Conservation (phyloP, 768 basidiomycete species). For the Serendipita sp. region DNA sequence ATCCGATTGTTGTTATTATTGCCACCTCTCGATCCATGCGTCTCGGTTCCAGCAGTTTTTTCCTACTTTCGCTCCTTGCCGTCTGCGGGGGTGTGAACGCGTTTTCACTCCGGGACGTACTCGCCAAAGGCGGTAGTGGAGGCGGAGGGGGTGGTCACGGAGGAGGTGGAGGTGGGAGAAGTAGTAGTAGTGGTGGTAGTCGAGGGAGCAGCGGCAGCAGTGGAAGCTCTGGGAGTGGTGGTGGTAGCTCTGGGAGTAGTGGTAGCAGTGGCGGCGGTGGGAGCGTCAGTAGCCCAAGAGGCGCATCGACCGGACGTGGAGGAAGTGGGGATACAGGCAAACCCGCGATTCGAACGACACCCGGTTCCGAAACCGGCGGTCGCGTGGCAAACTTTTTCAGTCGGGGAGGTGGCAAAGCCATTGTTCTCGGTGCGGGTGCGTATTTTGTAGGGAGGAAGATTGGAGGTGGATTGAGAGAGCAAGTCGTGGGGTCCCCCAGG, state of each 20-base stretch:
- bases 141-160: not conserved
- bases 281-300: not conserved
- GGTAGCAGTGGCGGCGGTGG: not conserved
- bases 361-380: not conserved
- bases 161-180: not conserved
- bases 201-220: not conserved
- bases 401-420: no score
- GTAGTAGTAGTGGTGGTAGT: not conserved
- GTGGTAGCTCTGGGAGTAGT: not conserved
- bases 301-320: conserved; percentile 16
- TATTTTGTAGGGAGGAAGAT: no score
- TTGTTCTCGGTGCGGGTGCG: no score
- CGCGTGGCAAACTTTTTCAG: no score
- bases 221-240: not conserved
- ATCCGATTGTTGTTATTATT: no score
- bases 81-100: not conserved
- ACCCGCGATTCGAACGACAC: not conserved
- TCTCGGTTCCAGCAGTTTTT: no score
- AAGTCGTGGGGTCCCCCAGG: no score
- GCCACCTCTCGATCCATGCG: no score
- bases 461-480: no score
- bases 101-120: not conserved
- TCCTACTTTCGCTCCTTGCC: no score
- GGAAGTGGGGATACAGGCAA: conserved; percentile 8
- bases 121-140: not conserved